phyloP scores from a whole-genome alignment of 2,329 filamentous ascomycete genomes.

The Rhynchosporium graminicola region DNA sequence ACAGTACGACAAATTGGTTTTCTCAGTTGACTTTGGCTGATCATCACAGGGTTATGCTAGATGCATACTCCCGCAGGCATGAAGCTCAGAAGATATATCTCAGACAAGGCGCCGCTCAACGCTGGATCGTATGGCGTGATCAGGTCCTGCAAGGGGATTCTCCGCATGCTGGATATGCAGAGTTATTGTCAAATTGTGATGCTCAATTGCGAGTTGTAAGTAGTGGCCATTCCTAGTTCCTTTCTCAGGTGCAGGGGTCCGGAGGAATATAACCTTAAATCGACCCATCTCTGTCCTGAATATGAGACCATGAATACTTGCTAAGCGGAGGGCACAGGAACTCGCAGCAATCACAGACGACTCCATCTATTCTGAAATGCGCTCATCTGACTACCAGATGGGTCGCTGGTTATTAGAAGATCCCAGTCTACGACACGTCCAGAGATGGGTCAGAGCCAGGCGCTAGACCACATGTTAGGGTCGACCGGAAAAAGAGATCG shows the following conservation, averaged over 20 bases:
- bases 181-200: conserved; percentile 56
- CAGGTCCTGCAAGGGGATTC: conserved; percentile 54
- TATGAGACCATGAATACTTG: background rate
- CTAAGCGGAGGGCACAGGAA: conserved; percentile 46
- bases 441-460: conserved; percentile 57
- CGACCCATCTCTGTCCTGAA: background rate
- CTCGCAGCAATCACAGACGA: conserved; percentile 60
- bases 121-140: conserved; percentile 58
- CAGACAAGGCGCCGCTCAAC: conserved; percentile 59
- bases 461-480: conserved; percentile 21
- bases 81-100: conserved; percentile 66
- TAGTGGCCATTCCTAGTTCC: conserved; percentile 21
- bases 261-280: background rate
- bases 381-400: conserved; percentile 53
- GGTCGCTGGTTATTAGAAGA: conserved; percentile 66
- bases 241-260: background rate
- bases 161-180: conserved; percentile 50
- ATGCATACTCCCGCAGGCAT: conserved; percentile 62
- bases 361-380: conserved; percentile 56
- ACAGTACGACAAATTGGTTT: conserved; percentile 47
- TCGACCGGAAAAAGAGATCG: background rate
- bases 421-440: conserved; percentile 57
- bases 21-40: background rate
- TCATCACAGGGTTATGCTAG: conserved; percentile 53
- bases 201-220: conserved; percentile 58